Evolutionary conservation across 1,139 yeast genomes (phyloP), one percentile per base, ranked within the genome.

Genomic region (Saccharomyces hybrid): DNA sequence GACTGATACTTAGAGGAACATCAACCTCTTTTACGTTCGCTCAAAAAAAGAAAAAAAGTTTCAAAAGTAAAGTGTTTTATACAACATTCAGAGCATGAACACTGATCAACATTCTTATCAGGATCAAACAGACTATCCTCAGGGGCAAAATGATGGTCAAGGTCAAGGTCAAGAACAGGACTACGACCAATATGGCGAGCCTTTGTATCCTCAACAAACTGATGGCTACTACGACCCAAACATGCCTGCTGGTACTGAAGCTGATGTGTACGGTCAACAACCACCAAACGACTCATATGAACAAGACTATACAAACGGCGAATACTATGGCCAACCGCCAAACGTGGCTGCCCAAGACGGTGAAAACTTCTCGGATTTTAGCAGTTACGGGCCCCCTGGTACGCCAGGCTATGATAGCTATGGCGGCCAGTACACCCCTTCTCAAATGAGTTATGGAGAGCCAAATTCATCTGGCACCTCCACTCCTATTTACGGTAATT

Each of bases 381-480:
- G 23, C 4, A 20, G 23, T 20, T 20, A 20, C 23, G 23, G 23
- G 4, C 23, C 23, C 4, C 75, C 75, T 57, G 88, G 84, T 61
- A 79, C 84, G 53, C 86, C 88, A 38, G 89, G 89, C 52, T 84
- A 84, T 66, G 89, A 84, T 68, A 88, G 87, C 63, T 87, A 84
- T 67, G 78, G 54, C 9, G 61, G 60, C 31, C 91, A 83, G 67
- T 83, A 83, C 68, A 84, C 93, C 53, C 90, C 93, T 30, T 84
- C 90, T 16, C 91, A 86, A 70, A 82, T 86, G 86, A 83, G 89
- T 68, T 86, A 86, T 30, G 91, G 87, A 60, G 91, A 87, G 49
- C 86, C 87, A 60, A 78, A 95, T 69, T 86, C 95, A 1, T 87
- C 96, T 13, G 98, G 98, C 56, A 90, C 97, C 48, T 88, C 97